Percentiles rank a stretch among this genome's conserved stretches.
These are phyloP conservation scores for Arthroderma uncinatum DNA, from an alignment of 2,329 filamentous ascomycete genomes.

Conservation along the genomic window DNA sequence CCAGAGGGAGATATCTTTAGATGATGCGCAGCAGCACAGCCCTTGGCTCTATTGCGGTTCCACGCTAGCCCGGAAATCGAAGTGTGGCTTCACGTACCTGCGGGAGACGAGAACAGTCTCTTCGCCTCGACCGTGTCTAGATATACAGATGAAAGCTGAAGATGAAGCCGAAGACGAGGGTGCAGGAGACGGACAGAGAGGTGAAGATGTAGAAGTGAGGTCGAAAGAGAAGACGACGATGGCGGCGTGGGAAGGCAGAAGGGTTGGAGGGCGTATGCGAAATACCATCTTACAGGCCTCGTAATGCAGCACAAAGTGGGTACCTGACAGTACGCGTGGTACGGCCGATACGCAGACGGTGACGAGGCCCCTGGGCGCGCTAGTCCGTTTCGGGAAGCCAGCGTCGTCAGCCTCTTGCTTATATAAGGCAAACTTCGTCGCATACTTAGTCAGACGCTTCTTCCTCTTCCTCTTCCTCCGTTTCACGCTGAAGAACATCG, in stretches of 20 bases:
- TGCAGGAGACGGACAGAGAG: too few species aligned
- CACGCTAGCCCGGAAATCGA: background rate
- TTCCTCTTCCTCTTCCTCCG: too few species aligned
- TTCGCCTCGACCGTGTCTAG: too few species aligned
- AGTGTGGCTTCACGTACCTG: background rate
- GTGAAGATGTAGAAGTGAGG: slow-evolving; percentile 13
- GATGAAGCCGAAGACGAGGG: slow-evolving; percentile 10
- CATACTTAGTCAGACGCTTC: too few species aligned
- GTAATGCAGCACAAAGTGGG: background rate
- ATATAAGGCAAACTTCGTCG: background rate
- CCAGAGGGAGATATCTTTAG: slow-evolving; percentile 25
- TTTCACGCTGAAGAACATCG: background rate
- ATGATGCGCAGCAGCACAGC: slow-evolving; percentile 6
- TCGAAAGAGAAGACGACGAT: slow-evolving; percentile 13
- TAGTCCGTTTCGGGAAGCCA: slow-evolving; percentile 6
- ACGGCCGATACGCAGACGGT: slow-evolving; percentile 8
- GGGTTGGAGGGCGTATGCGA: background rate
- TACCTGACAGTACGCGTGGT: slow-evolving; percentile 5
- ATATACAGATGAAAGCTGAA: background rate
- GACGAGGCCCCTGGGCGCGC: slow-evolving; percentile 11
- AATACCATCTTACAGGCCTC: slow-evolving; percentile 3
- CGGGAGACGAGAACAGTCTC: background rate
- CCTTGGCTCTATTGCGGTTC: slow-evolving; percentile 4
- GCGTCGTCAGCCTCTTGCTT: slow-evolving; percentile 15
- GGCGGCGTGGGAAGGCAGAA: background rate